Conservation (phyloP, 345 rosid genomes). For the Eucalyptus coolabah region DNA sequence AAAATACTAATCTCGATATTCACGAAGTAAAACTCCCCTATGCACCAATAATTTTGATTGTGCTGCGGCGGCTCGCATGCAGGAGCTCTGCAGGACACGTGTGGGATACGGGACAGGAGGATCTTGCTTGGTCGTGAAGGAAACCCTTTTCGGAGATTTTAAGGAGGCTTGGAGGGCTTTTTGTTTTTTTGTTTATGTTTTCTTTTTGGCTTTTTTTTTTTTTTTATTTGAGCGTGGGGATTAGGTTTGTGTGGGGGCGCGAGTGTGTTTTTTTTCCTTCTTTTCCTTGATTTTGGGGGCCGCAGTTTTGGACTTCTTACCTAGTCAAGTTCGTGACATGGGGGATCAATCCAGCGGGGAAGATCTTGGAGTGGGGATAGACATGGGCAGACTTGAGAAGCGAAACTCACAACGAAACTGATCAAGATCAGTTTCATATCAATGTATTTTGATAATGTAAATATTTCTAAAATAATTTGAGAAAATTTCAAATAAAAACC, state of each 20-base stretch:
- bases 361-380: background rate
- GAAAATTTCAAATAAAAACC: too few species aligned
- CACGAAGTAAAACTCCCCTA: too few species aligned
- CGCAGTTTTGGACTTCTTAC: background rate
- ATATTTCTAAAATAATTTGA: too few species aligned
- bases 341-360: background rate
- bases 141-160: background rate
- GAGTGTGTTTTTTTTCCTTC: background rate
- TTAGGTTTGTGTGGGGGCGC: too few species aligned
- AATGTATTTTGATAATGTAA: too few species aligned
- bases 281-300: background rate
- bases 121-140: background rate
- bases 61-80: background rate
- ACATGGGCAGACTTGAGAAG: too few species aligned
- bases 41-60: too few species aligned
- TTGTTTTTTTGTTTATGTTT: too few species aligned
- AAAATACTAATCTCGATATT: too few species aligned
- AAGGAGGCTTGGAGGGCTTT: background rate
- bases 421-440: rapidly evolving
- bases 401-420: background rate
- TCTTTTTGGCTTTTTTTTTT: rapidly evolving
- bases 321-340: background rate
- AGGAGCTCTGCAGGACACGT: background rate
- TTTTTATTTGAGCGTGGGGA: rapidly evolving
- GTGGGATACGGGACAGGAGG: background rate